phyloP scores from a whole-genome alignment of 164 flowering plant genomes.

The Tetracentron sinense region DNA sequence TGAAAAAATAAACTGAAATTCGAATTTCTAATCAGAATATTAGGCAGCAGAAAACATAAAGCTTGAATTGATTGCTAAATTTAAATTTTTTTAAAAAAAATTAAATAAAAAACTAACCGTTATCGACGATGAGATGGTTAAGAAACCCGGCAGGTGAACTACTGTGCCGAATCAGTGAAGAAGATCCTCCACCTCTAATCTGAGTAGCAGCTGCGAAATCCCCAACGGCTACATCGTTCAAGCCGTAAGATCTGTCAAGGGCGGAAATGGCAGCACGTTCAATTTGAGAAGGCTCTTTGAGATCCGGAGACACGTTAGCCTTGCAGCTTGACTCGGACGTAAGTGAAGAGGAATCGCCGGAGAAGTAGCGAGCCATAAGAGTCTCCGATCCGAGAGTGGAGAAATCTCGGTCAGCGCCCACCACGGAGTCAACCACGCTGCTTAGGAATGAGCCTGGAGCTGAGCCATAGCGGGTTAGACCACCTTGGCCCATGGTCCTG shows the following conservation, averaged over 20 bases:
- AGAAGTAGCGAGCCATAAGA: conserved; percentile 28
- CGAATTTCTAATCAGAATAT: too few relatives aligned
- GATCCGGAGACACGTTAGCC: conserved; percentile 20
- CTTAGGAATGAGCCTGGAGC: conserved; percentile 52
- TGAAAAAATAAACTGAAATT: neutral
- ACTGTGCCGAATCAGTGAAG: conserved; percentile 54
- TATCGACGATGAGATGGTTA: conserved; percentile 42
- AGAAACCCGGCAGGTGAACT: conserved; percentile 82
- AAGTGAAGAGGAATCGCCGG: conserved; percentile 32
- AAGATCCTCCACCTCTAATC: conserved; percentile 17
- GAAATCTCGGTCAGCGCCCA: conserved; percentile 20
- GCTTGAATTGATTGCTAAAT: neutral
- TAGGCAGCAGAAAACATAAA: neutral
- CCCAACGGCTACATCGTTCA: conserved; percentile 25
- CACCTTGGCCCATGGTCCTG: conserved; percentile 18
- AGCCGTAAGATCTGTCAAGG: conserved; percentile 34
- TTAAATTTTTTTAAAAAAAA: too few relatives aligned
- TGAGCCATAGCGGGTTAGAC: conserved; percentile 51
- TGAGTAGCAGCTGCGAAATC: conserved; percentile 14
- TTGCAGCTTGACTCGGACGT: conserved; percentile 33
- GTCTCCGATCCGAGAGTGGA: conserved; percentile 22
- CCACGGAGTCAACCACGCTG: conserved; percentile 46
- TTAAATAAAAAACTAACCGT: conserved; percentile 26
- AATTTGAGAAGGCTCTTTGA: neutral
- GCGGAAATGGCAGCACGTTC: neutral